Conservation (phyloP, 2,329 filamentous ascomycete species). For the Stachybotrys chartarum region DNA sequence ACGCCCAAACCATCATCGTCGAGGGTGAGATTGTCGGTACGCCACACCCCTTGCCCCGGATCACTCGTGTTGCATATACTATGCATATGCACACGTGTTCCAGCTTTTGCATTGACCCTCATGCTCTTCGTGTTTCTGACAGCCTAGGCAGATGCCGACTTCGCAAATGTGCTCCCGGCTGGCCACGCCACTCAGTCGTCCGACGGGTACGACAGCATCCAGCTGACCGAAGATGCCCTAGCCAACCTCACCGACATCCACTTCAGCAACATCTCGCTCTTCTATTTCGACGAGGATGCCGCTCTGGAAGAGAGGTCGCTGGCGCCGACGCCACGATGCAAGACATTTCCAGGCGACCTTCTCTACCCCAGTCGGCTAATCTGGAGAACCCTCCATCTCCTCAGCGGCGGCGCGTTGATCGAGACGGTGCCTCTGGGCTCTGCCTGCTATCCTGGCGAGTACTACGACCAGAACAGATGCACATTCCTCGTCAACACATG, state of each 20-base stretch:
- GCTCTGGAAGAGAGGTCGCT: neutral
- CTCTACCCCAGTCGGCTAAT: slow-evolving; percentile 17
- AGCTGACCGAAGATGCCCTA: neutral
- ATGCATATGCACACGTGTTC: neutral
- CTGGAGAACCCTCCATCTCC: slow-evolving; percentile 27
- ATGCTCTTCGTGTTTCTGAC: neutral
- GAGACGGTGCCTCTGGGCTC: slow-evolving; percentile 23
- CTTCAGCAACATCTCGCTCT: neutral
- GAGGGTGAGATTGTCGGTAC: slow-evolving; percentile 11
- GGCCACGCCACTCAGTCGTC: neutral
- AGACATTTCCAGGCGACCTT: slow-evolving; percentile 23
- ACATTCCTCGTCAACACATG: slow-evolving; percentile 17
- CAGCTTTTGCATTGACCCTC: neutral
- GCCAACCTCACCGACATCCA: neutral
- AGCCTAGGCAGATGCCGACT: neutral
- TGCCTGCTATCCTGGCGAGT: slow-evolving; percentile 19
- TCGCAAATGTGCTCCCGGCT: neutral
- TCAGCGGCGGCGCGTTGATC: slow-evolving; percentile 22
- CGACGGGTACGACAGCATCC: neutral
- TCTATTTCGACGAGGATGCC: neutral
- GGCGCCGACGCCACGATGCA: slow-evolving; percentile 13
- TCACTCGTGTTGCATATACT: neutral
- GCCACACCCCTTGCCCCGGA: neutral
- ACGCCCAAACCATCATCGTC: slow-evolving; percentile 11
- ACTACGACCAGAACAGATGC: slow-evolving; percentile 20